These are phyloP conservation scores for Bacidia rubella DNA, from an alignment of 495 filamentous ascomycete genomes.

Conservation along the genomic window DNA sequence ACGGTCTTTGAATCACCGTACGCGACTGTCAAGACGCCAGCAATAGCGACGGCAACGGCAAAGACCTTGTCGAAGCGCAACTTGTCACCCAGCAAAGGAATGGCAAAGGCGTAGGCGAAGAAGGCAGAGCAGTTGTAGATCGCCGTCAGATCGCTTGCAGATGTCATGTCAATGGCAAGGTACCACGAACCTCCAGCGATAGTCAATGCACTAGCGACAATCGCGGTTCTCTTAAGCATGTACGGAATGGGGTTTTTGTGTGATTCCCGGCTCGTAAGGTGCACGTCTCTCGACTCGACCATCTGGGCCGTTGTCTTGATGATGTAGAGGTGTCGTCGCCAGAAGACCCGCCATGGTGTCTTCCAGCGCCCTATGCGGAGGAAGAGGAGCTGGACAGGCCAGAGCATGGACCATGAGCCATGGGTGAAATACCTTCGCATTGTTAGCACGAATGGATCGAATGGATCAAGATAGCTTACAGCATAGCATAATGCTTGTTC, in stretches of 20 bases:
- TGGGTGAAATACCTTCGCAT: slow-evolving; percentile 71
- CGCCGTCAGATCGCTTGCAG: slow-evolving; percentile 80
- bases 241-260: slow-evolving; percentile 54
- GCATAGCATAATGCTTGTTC: slow-evolving; percentile 97
- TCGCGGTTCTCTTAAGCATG: slow-evolving; percentile 60
- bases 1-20: slow-evolving; percentile 56
- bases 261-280: slow-evolving; percentile 33
- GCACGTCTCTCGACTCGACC: slow-evolving; percentile 57
- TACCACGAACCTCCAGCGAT: slow-evolving; percentile 93
- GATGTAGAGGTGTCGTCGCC: slow-evolving; percentile 62
- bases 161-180: slow-evolving; percentile 83
- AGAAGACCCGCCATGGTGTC: slow-evolving; percentile 74
- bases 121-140: slow-evolving; percentile 99
- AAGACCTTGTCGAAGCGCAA: slow-evolving; percentile 66
- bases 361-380: slow-evolving; percentile 58
- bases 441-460: too few relatives aligned
- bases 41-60: slow-evolving; percentile 71
- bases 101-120: slow-evolving; percentile 92
- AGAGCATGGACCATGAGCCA: slow-evolving; percentile 80
- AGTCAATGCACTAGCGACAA: slow-evolving; percentile 76
- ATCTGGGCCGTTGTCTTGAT: slow-evolving; percentile 74
- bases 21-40: slow-evolving; percentile 80
- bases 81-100: slow-evolving; percentile 75
- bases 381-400: slow-evolving; percentile 70
- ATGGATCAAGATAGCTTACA: slow-evolving; percentile 50